Percentiles rank a stretch among this genome's conserved stretches.
Conservation (phyloP, 2,329 filamentous ascomycete genomes). For the Davidsoniella eucalypti region DNA sequence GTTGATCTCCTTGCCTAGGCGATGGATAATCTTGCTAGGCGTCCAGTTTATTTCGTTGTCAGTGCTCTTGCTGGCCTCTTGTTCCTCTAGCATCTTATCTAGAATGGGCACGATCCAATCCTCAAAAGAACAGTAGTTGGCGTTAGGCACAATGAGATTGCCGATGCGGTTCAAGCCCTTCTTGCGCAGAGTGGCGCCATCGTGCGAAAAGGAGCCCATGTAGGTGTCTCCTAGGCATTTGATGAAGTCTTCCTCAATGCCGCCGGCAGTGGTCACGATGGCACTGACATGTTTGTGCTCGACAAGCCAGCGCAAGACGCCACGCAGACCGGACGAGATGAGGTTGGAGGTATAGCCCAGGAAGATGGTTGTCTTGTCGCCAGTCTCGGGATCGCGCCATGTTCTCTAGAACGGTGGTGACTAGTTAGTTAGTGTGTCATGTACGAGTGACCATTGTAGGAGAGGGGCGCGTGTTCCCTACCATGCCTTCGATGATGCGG, state of each 20-base stretch:
- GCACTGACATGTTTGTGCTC: conserved; percentile 84
- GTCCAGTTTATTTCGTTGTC: conserved; percentile 74
- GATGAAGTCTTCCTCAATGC: conserved; percentile 94
- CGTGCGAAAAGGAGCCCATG: conserved; percentile 66
- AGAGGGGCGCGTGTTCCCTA: conserved; percentile 23
- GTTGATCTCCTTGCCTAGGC: conserved; percentile 86
- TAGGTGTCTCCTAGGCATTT: conserved; percentile 94
- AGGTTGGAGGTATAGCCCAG: conserved; percentile 95
- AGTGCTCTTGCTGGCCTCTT: conserved; percentile 59
- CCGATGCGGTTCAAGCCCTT: conserved; percentile 91
- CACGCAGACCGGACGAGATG: conserved; percentile 86
- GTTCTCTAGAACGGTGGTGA: conserved; percentile 33
- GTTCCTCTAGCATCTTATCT: conserved; percentile 85
- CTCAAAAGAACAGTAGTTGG: conserved; percentile 88
- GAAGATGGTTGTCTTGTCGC: conserved; percentile 77
- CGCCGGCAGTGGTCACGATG: conserved; percentile 89
- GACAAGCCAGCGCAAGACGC: conserved; percentile 81
- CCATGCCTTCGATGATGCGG: conserved; percentile 91
- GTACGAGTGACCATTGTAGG: not conserved
- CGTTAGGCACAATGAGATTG: conserved; percentile 88
- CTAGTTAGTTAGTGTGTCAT: not conserved
- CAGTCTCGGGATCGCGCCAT: conserved; percentile 67
- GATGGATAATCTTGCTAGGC: conserved; percentile 76
- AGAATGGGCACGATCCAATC: conserved; percentile 95
- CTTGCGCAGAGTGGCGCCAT: conserved; percentile 60